phyloP scores from a whole-genome alignment of 2,329 filamentous ascomycete species.

The Phoma herbarum region DNA sequence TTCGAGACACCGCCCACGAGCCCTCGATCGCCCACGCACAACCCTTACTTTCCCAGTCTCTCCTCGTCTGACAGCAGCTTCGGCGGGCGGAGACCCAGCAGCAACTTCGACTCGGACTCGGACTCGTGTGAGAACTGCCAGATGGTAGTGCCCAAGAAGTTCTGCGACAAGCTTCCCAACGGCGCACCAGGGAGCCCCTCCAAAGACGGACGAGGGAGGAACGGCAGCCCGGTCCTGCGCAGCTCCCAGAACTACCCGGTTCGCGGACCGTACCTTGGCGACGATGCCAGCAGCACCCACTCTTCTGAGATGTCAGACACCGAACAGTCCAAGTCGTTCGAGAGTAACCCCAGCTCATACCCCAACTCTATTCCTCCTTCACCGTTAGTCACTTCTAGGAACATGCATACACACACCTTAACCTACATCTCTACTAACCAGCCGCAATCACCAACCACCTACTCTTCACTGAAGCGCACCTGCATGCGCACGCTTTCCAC shows the following conservation, averaged over 20 bases:
- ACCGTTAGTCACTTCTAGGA: slow-evolving; percentile 52
- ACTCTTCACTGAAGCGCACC: slow-evolving; percentile 64
- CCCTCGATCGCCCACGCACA: slow-evolving; percentile 51
- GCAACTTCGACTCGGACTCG: slow-evolving; percentile 55
- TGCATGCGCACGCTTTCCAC: slow-evolving; percentile 67
- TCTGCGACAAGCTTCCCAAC: slow-evolving; percentile 62
- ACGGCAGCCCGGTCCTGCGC: slow-evolving; percentile 64
- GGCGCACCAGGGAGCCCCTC: slow-evolving; percentile 62
- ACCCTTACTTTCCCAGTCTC: slow-evolving; percentile 61
- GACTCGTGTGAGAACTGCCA: slow-evolving; percentile 67
- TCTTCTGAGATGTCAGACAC: slow-evolving; percentile 50
- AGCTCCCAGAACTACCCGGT: slow-evolving; percentile 63
- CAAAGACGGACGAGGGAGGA: slow-evolving; percentile 59
- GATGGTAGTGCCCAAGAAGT: slow-evolving; percentile 63
- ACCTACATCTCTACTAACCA: slow-evolving; percentile 67
- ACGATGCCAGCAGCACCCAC: slow-evolving; percentile 46
- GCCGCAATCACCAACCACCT: slow-evolving; percentile 62
- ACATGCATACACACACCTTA: slow-evolving; percentile 62
- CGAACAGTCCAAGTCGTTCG: slow-evolving; percentile 50
- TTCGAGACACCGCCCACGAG: slow-evolving; percentile 54
- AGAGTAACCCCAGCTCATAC: slow-evolving; percentile 44
- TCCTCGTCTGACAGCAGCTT: slow-evolving; percentile 44
- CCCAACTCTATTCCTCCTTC: slow-evolving; percentile 53
- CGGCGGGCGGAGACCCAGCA: slow-evolving; percentile 45
- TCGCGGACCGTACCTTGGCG: slow-evolving; percentile 49